These are phyloP conservation scores for Typha latifolia DNA, from an alignment of 176 grass and related monocot species.

Conservation along the genomic window DNA sequence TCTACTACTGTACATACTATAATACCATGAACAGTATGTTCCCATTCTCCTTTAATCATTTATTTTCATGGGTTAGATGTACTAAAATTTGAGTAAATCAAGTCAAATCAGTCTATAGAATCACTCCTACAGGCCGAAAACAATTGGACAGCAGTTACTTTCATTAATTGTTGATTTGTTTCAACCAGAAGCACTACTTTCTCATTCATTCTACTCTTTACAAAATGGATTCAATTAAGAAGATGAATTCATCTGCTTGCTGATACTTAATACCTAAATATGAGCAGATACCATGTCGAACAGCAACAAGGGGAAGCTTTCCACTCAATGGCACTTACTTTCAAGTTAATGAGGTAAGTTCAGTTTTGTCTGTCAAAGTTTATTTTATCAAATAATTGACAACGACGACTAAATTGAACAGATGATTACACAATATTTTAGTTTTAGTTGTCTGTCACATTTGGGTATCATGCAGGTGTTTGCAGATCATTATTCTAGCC, in stretches of 20 bases:
- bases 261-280: neutral
- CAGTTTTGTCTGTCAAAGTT: conserved; percentile 1
- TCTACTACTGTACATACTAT: no score
- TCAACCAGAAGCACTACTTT: no score
- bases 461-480: conserved; percentile 55
- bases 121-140: no score
- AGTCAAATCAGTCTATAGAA: no score
- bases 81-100: no score
- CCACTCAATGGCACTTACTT: conserved; percentile 98
- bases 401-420: neutral
- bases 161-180: no score
- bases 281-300: conserved; percentile 86
- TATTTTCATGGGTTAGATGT: no score
- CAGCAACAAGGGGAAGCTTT: conserved; percentile 92
- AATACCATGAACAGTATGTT: no score
- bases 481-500: conserved; percentile 75
- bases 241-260: neutral
- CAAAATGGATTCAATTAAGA: no score
- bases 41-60: no score
- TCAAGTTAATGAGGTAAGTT: conserved; percentile 89
- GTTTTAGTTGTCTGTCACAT: neutral
- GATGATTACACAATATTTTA: neutral
- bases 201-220: no score
- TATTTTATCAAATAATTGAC: conserved; percentile 9
- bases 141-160: no score